A percentile compares a stretch with the other conserved stretches of the same genome.
Evolutionary conservation across 1,284 basidiomycete genomes (phyloP).

Genomic region (Leucoagaricus sp.): DNA sequence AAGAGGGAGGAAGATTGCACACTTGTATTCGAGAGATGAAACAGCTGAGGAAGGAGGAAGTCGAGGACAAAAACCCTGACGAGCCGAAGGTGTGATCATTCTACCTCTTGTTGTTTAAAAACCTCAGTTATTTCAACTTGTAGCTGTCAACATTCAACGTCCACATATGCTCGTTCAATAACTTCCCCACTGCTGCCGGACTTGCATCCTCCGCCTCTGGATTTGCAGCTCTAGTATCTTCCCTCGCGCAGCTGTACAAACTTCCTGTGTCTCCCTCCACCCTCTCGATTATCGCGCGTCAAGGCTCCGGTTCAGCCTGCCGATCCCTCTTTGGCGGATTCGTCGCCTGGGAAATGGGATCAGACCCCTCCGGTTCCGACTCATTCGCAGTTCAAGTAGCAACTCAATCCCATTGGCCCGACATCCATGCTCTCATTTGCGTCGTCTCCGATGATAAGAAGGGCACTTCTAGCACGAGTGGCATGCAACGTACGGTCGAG

Average conservation of each 20-base stretch:
- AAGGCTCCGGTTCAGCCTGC: constrained; percentile 97
- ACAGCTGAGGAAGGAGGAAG: constrained; percentile 64
- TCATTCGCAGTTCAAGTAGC: constrained; percentile 90
- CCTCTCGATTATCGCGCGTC: constrained; percentile 93
- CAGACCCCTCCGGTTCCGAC: constrained; percentile 69
- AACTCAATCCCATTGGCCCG: constrained; percentile 87
- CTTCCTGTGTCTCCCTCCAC: constrained; percentile 69
- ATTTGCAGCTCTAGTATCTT: constrained; percentile 92
- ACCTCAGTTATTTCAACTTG: background rate
- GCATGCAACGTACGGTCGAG: constrained; percentile 97
- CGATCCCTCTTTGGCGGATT: constrained; percentile 97
- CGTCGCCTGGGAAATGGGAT: constrained; percentile 93
- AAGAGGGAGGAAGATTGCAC: constrained; percentile 74
- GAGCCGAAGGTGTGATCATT: constrained; percentile 61
- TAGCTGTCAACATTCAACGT: constrained; percentile 69
- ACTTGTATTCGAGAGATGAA: constrained; percentile 93
- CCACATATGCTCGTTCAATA: constrained; percentile 95
- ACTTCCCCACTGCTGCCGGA: constrained; percentile 98
- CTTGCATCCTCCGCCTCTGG: constrained; percentile 97
- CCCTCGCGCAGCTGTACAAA: constrained; percentile 85
- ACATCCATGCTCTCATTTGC: constrained; percentile 96
- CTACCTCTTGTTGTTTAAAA: background rate
- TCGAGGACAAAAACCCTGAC: constrained; percentile 70
- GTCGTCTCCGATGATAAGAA: constrained; percentile 98
- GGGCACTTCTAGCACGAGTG: constrained; percentile 91